Base-by-base conservation (phyloP, 352 stramenopile species). In the Thraustotheca clavata region DNA sequence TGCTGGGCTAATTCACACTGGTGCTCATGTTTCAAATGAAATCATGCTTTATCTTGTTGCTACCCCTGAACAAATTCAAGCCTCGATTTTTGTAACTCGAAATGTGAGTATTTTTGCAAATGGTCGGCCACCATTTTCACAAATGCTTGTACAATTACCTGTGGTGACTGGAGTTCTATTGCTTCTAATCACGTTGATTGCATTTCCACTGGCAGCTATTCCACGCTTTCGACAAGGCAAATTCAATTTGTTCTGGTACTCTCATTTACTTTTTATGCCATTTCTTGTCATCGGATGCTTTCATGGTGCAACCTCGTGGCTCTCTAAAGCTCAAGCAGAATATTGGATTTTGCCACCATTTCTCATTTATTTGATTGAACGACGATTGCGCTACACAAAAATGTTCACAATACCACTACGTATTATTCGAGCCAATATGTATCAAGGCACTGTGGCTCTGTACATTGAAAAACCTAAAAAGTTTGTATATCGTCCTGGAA, bases 231-330 rank as follows among this genome's bases (percentile, higher is more conserved):
- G 73, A n/a, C 60, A 55, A 16, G 39, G 34, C 47, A 74, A 52
- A 24, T 84, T 76, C 39, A 34, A 49, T n/a, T 1, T 67, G 27
- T 55, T 48, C 22, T 39, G 34, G 31, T 55, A 49, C 6, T 60
- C 49, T n/a, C 27, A 36, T 55, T 47, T 61, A 26, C 48, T 68
- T 20, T 60, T 48, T 48, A 5, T 65, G 4, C 62, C 76, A 31
- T 87, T 91, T 54, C 68, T 89, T n/a, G 27, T 87, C 0, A 49
- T 88, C n/a, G 80, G 87, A 14, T 70, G 75, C 69, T 59, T 83
- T 27, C 74, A 83, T 24, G 75, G 76, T 7, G 61, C 63, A 0
- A 67, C 57, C 9, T 55, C 67, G 26, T 84, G 72, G 76, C 65
- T 76, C 27, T 67, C 63, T 6, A 31, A 7, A 4, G 41, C 74